Evolutionary conservation across 2,329 filamentous ascomycete species (phyloP).

Genomic region (Knoxdaviesia proteae): DNA sequence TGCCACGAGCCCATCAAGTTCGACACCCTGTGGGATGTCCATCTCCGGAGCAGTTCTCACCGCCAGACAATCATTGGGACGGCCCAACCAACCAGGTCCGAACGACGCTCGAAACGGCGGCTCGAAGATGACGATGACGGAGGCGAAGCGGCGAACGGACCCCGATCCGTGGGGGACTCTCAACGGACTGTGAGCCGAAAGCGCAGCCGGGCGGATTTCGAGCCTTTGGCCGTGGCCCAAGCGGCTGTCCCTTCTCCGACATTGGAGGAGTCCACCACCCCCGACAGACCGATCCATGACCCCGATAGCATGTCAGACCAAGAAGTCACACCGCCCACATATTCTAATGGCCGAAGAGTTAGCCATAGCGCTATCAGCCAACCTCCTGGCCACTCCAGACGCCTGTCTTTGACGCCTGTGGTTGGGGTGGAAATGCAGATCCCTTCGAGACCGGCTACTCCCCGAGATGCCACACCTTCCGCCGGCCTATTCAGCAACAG

Average conservation of each 20-base stretch:
- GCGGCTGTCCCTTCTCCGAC: conserved; percentile 4
- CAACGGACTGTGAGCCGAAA: conserved; percentile 18
- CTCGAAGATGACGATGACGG: conserved; percentile 14
- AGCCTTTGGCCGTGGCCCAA: conserved; percentile 5
- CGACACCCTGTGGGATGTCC: conserved; percentile 46
- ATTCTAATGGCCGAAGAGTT: too few species aligned
- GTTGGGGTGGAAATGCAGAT: conserved; percentile 41
- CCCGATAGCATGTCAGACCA: too few species aligned
- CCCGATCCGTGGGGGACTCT: too few species aligned
- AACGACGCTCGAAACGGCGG: conserved; percentile 13
- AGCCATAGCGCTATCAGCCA: too few species aligned
- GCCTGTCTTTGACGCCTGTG: conserved; percentile 28
- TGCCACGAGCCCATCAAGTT: conserved; percentile 45
- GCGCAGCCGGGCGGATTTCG: conserved; percentile 20
- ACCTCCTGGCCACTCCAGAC: conserved; percentile 10
- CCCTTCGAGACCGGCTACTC: conserved; percentile 41
- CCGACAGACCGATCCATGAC: too few species aligned
- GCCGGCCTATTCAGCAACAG: conserved; percentile 16
- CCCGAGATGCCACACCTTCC: conserved; percentile 19
- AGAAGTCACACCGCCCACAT: too few species aligned
- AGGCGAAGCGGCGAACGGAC: conserved; percentile 3
- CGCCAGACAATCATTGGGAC: conserved; percentile 14
- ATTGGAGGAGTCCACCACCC: too few species aligned
- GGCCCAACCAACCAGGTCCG: conserved; percentile 3
- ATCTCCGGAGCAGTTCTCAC: conserved; percentile 29